Conservation (phyloP, 73 alveolate genomes). For the Paramecium sexaurelia region DNA sequence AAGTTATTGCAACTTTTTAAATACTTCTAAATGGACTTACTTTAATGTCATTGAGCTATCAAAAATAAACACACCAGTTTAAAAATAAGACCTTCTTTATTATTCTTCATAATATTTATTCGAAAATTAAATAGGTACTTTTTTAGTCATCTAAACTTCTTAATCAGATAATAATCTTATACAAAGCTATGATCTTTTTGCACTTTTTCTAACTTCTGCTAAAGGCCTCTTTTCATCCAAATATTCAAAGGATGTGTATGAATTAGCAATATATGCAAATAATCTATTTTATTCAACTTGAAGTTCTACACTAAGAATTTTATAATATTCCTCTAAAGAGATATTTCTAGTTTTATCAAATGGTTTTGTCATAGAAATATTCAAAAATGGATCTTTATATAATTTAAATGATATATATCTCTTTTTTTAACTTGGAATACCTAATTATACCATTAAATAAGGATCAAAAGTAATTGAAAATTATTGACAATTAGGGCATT, state of each 20-base stretch:
- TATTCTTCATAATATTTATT: neutral
- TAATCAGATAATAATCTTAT: neutral
- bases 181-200: neutral
- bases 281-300: neutral
- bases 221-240: neutral
- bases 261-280: neutral
- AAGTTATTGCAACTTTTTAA: neutral
- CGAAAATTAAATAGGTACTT: neutral
- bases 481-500: conserved; percentile 90
- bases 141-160: neutral
- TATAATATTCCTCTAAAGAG: neutral
- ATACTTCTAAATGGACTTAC: neutral
- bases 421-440: conserved; percentile 84
- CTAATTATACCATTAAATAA: conserved; percentile 86
- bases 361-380: neutral
- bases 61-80: neutral
- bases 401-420: conserved; percentile 35
- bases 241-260: neutral
- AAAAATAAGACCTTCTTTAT: neutral
- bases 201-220: neutral
- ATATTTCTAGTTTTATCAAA: neutral
- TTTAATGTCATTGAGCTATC: neutral
- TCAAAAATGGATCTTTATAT: neutral
- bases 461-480: conserved; percentile 95
- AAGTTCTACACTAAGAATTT: neutral